Conservation (phyloP, 495 filamentous ascomycete genomes). For the Chaetomium fimeti region DNA sequence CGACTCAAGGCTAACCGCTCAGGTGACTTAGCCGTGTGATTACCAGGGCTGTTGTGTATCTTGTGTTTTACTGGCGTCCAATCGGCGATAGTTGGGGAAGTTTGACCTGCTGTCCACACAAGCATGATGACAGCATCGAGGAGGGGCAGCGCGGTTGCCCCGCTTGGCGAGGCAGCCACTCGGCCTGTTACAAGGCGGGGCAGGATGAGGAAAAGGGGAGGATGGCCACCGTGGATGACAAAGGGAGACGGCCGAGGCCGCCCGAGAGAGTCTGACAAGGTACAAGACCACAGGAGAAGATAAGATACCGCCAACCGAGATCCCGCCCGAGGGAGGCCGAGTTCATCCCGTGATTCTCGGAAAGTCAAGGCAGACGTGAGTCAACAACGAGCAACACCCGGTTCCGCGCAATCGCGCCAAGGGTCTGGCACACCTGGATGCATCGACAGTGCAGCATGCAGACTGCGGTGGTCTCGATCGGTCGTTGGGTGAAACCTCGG, state of each 20-base stretch:
- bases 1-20: background rate
- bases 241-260: background rate
- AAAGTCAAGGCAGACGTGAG: conserved; percentile 1
- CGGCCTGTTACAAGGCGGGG: conserved; percentile 1
- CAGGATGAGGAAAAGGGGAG: background rate
- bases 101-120: background rate
- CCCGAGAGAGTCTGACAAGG: too few species aligned
- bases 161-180: conserved; percentile 14
- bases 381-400: conserved; percentile 2
- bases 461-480: conserved; percentile 11
- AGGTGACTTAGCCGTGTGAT: conserved; percentile 5
- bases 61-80: conserved; percentile 4
- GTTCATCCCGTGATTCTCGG: background rate
- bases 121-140: conserved; percentile 27
- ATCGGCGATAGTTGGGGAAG: conserved; percentile 8
- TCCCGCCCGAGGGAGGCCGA: background rate
- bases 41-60: background rate
- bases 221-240: background rate
- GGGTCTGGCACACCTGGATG: background rate
- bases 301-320: background rate
- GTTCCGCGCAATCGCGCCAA: conserved; percentile 12
- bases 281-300: too few species aligned
- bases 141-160: conserved; percentile 16
- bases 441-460: conserved; percentile 14
- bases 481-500: conserved; percentile 22